These are phyloP conservation scores for Raffaelea albimanens DNA, from an alignment of 2,329 filamentous ascomycete species.

Conservation along the genomic window DNA sequence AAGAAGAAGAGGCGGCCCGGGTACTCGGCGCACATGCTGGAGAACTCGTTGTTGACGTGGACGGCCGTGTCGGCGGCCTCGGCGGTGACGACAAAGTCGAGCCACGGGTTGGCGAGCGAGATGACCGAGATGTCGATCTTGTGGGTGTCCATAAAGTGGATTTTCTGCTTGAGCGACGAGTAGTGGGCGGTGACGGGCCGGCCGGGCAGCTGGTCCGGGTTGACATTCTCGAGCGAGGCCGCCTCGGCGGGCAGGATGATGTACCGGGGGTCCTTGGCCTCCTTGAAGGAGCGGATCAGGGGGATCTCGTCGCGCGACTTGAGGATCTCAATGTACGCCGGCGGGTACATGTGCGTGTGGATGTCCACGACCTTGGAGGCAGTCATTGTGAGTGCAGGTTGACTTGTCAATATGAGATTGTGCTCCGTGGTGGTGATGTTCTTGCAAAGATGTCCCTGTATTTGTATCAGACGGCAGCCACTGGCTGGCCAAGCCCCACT, in stretches of 20 bases:
- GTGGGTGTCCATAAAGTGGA: slow-evolving; percentile 82
- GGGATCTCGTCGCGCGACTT: slow-evolving; percentile 54
- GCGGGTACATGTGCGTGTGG: slow-evolving; percentile 63
- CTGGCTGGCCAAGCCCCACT: no score
- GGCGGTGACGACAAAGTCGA: slow-evolving; percentile 64
- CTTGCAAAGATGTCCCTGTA: not conserved
- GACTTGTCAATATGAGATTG: no score
- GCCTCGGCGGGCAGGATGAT: slow-evolving; percentile 47
- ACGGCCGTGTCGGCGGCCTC: slow-evolving; percentile 55
- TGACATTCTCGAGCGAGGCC: slow-evolving; percentile 38
- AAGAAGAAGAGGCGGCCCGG: slow-evolving; percentile 72
- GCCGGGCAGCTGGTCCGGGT: slow-evolving; percentile 46
- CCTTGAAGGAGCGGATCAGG: slow-evolving; percentile 56
- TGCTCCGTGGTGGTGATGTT: not conserved
- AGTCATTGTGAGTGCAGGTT: not conserved
- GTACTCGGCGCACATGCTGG: slow-evolving; percentile 56
- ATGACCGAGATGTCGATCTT: slow-evolving; percentile 75
- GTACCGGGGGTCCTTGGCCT: slow-evolving; percentile 47
- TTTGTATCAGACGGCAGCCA: no score
- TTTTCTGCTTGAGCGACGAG: slow-evolving; percentile 68
- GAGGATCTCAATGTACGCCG: slow-evolving; percentile 52
- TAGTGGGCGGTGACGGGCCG: slow-evolving; percentile 78
- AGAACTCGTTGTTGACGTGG: slow-evolving; percentile 69
- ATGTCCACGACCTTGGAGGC: slow-evolving; percentile 46
- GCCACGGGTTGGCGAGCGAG: slow-evolving; percentile 87